Evolutionary conservation across 805 yeast genomes (phyloP).

Genomic region (Spathaspora hagerdaliae): DNA sequence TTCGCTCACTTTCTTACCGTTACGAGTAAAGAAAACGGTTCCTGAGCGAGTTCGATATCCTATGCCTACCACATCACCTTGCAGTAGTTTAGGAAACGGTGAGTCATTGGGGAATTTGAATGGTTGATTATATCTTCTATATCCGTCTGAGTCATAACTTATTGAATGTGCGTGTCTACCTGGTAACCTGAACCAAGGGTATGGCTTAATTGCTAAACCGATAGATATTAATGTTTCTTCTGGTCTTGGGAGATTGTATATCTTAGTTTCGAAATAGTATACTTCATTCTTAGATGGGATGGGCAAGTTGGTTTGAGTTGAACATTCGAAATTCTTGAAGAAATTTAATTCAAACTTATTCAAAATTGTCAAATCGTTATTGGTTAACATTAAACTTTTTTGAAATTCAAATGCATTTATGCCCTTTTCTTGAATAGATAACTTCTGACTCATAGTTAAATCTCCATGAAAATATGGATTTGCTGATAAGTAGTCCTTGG

Average conservation of each 20-base stretch:
- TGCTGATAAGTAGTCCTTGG: constrained; percentile 43
- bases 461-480: constrained; percentile 40
- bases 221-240: constrained; percentile 57
- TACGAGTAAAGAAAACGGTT: constrained; percentile 87
- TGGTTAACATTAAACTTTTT: constrained; percentile 51
- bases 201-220: constrained; percentile 83
- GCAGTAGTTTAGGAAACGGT: constrained; percentile 55
- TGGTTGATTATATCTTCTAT: constrained; percentile 76
- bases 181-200: constrained; percentile 90
- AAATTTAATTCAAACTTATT: constrained; percentile 63
- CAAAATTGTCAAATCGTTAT: constrained; percentile 55
- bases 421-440: constrained; percentile 80
- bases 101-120: constrained; percentile 46
- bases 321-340: constrained; percentile 54
- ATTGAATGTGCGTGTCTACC: constrained; percentile 85
- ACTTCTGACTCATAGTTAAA: constrained; percentile 52
- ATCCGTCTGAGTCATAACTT: constrained; percentile 85
- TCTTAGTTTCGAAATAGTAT: constrained; percentile 84
- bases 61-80: constrained; percentile 91
- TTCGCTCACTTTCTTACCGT: constrained; percentile 85
- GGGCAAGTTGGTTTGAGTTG: constrained; percentile 79
- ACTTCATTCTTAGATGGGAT: constrained; percentile 79
- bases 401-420: constrained; percentile 86
- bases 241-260: constrained; percentile 65
- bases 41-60: constrained; percentile 84